Conservation (phyloP, 768 basidiomycete species). For the Lactarius akahatsu region DNA sequence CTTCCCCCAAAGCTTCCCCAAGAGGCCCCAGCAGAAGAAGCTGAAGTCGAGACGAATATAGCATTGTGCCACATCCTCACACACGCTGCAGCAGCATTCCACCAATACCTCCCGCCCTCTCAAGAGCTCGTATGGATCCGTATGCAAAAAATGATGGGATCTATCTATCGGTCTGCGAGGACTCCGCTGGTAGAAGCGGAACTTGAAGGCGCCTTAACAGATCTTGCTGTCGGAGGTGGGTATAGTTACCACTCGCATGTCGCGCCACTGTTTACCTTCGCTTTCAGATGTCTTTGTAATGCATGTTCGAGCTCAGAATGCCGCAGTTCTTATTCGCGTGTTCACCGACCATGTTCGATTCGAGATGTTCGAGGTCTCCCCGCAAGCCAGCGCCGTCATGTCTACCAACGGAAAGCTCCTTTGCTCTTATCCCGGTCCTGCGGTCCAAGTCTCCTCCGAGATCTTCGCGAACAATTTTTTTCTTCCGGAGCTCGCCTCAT, state of each 20-base stretch:
- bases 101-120: background rate
- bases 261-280: background rate
- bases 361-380: conserved; percentile 43
- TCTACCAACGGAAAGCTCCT: conserved; percentile 38
- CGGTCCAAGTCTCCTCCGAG: conserved; percentile 37
- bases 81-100: conserved; percentile 1
- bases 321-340: conserved; percentile 6
- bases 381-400: conserved; percentile 41
- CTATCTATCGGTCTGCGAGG: background rate
- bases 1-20: conserved; percentile 24
- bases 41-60: background rate
- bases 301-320: conserved; percentile 20
- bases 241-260: too few species aligned
- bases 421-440: conserved; percentile 39
- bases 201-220: conserved; percentile 1
- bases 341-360: conserved; percentile 8
- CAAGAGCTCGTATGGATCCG: background rate
- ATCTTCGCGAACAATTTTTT: background rate
- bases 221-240: conserved; percentile 4
- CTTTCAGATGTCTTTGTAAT: conserved; percentile 13
- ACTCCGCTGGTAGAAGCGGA: background rate
- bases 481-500: background rate
- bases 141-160: conserved; percentile 13
- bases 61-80: conserved; percentile 16
- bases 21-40: background rate